phyloP scores from a whole-genome alignment of 129 eudicot genomes.

The Centaurea solstitialis region DNA sequence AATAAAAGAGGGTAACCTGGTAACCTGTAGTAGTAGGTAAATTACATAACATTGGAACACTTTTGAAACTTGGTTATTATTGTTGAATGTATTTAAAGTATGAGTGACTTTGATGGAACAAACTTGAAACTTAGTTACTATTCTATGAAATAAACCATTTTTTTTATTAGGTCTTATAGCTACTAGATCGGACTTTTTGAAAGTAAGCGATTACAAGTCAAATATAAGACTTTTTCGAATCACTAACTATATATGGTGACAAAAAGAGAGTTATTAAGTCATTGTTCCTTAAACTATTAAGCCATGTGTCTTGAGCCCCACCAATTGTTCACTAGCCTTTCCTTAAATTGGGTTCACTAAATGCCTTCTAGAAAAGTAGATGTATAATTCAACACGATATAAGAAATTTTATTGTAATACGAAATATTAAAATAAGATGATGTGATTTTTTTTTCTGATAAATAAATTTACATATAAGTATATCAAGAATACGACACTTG shows the following conservation, averaged over 20 bases:
- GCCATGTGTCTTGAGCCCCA: slow-evolving; percentile 38
- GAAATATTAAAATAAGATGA: too few species aligned
- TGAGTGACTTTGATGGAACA: too few species aligned
- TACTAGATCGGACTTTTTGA: neutral
- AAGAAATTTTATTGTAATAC: neutral
- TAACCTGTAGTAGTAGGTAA: too few species aligned
- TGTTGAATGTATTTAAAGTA: too few species aligned
- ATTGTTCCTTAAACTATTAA: slow-evolving; percentile 5
- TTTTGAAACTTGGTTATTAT: too few species aligned
- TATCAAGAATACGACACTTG: neutral
- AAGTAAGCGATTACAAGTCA: neutral
- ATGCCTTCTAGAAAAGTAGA: neutral
- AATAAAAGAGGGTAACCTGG: too few species aligned
- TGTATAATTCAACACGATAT: too few species aligned
- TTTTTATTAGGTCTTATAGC: neutral
- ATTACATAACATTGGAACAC: too few species aligned
- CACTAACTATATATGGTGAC: neutral
- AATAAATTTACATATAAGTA: too few species aligned
- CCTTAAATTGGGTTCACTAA: slow-evolving; percentile 8
- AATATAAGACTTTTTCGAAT: too few species aligned
- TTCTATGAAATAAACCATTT: too few species aligned
- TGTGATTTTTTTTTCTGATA: neutral
- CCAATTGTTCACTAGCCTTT: slow-evolving; percentile 19
- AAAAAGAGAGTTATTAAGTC: neutral
- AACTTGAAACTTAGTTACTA: too few species aligned